Percentiles rank a stretch among this genome's conserved stretches.
These are phyloP conservation scores for Plasmodium vinckei DNA, from an alignment of 169 alveolate species.

Conservation along the genomic window DNA sequence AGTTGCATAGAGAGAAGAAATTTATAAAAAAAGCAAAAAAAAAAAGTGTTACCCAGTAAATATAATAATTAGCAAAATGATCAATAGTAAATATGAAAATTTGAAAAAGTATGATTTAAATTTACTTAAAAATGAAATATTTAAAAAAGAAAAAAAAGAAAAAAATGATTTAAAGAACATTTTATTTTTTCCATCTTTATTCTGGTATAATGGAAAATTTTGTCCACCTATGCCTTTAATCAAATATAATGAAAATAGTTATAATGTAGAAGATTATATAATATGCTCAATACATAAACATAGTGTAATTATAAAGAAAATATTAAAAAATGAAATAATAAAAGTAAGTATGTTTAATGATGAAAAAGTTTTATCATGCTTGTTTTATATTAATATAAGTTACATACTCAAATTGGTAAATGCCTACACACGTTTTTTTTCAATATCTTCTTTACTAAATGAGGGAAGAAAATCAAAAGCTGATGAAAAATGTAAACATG, in stretches of 20 bases:
- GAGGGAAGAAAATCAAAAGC: neutral
- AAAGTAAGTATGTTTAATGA: slow-evolving; percentile 54
- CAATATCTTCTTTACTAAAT: neutral
- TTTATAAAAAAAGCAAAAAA: neutral
- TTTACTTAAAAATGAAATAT: slow-evolving; percentile 17
- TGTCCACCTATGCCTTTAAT: slow-evolving; percentile 39
- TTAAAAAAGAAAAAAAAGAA: slow-evolving; percentile 29
- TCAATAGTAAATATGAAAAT: slow-evolving; percentile 29
- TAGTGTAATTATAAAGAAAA: slow-evolving; percentile 57
- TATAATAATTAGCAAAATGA: slow-evolving; percentile 2
- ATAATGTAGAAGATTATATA: slow-evolving; percentile 28
- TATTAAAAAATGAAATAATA: slow-evolving; percentile 59
- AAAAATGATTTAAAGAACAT: slow-evolving; percentile 58
- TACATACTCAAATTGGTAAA: slow-evolving; percentile 9
- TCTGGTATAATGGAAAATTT: slow-evolving; percentile 48
- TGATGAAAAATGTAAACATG: neutral
- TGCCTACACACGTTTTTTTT: neutral
- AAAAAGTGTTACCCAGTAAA: too few relatives aligned
- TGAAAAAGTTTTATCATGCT: slow-evolving; percentile 52
- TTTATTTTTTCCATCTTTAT: slow-evolving; percentile 71
- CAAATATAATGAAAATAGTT: slow-evolving; percentile 1
- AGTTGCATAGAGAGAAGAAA: neutral
- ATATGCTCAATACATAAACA: slow-evolving; percentile 59
- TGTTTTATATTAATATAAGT: slow-evolving; percentile 30
- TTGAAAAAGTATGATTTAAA: slow-evolving; percentile 21